Evolutionary conservation across 352 stramenopile genomes (phyloP), one percentile per base, ranked within the genome.

Genomic region (Globisporangium carolinianum): DNA sequence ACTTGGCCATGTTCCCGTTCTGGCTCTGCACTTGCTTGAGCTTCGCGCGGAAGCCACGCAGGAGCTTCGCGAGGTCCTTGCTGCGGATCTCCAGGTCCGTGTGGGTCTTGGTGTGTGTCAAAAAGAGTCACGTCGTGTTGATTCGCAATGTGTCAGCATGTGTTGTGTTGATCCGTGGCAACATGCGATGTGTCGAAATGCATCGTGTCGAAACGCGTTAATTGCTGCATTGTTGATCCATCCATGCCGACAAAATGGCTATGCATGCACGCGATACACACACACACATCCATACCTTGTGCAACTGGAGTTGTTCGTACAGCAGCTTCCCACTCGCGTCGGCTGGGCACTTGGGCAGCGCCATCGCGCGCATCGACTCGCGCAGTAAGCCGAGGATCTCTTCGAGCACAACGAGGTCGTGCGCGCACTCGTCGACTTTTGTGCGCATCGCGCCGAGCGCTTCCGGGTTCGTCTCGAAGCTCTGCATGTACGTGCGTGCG

Each of bases 361-460:
- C 71, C 50, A 98, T 90, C 24, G 89, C 76, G 38, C 87, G 87
- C 47, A 99, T 83, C 32, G 95, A 97, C 58, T 99, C 96, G 1
- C 86, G 74, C 36, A 99, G 64, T 47, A 98, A 96, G 39, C 90
- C 91, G 18, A 99, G 72, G 43, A 98, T 98, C 76, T 99, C 95
- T 63, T 98, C 94, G 12, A 99, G 69, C 36, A 98, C 60, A 39
- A 98, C 98, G 8, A 98, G 77, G 60, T 99, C 89, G 57, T 97
- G 96, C 0, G 92, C 91, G 58, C 97, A 92, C 46, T 82, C 83
- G 54, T 87, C 95, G 11, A 98, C 83, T 58, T 86, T 83, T 57
- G 95, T 75, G 6, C 95, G 79, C 71, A 98, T 98, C 37, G 78
- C 69, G 6, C 79, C 73, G 35, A 98, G 76, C 43, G 76, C 81